phyloP scores from a whole-genome alignment of 192 early-diverging fungal genomes.

The Entomortierella beljakovae region DNA sequence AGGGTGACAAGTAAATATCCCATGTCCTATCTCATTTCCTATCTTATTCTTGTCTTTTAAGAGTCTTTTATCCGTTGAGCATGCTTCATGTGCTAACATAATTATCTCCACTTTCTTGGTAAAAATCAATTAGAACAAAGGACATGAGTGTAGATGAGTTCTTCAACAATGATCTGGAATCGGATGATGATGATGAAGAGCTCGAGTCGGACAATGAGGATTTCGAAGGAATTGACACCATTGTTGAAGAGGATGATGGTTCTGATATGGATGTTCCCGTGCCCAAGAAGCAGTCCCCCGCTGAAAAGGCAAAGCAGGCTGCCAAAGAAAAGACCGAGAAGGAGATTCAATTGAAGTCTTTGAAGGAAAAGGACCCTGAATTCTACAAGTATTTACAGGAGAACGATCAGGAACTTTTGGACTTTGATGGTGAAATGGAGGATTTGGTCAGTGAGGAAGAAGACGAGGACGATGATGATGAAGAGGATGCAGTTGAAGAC shows the following conservation, averaged over 20 bases:
- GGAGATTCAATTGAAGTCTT: constrained; percentile 84
- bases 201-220: constrained; percentile 65
- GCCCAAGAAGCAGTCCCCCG: constrained; percentile 36
- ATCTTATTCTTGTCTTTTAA: background rate
- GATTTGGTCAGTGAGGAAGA: constrained; percentile 60
- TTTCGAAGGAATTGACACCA: constrained; percentile 62
- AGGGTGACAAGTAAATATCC: constrained; percentile 30
- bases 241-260: constrained; percentile 64
- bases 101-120: background rate
- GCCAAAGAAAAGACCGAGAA: constrained; percentile 67
- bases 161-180: constrained; percentile 60
- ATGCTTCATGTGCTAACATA: background rate
- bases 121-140: constrained; percentile 27
- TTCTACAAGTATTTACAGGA: constrained; percentile 94
- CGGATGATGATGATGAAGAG: constrained; percentile 64
- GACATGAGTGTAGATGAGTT: constrained; percentile 65
- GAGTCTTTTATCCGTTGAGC: background rate
- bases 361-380: constrained; percentile 89
- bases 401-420: constrained; percentile 86
- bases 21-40: background rate
- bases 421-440: constrained; percentile 72
- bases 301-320: constrained; percentile 39
- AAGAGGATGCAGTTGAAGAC: constrained; percentile 27
- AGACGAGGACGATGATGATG: constrained; percentile 54
- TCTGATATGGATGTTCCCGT: constrained; percentile 43